Evolutionary conservation across 495 filamentous ascomycete genomes (phyloP), one percentile per base, ranked within the genome.

Genomic region (Penicillium diatomitis): DNA sequence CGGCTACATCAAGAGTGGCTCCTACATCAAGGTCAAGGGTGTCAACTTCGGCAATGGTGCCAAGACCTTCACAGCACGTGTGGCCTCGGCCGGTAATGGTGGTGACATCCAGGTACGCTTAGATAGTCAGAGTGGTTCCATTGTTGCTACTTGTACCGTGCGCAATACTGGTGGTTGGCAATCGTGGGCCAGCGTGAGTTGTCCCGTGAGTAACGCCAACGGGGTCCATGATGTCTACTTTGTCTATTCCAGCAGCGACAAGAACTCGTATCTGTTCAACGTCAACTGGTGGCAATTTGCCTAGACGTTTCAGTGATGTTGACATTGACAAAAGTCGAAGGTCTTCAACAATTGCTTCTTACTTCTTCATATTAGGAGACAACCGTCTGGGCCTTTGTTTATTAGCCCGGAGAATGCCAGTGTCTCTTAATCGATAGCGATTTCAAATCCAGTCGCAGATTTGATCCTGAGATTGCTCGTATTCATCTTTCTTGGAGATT

Each of bases 21-120:
- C 57, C 30, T 63, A 56, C 36, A 53, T 63, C 43, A 52, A 53
- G 20, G 56, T 55, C n/a, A 48, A 55, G 20, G 49, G 50, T 32
- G 56, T 62, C 11, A 43, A 46, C n/a, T 62, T 62, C 28, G 41
- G 39, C 8, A 41, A 41, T 20, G 39, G 39, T 29, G 39, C 39
- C 39, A 41, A 41, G 20, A 28, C 39, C 30, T 20, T 41, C 30
- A 29, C 27, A 41, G 27, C 30, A 28, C 39, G 39, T 28, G 39
- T 41, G 20, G 39, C 39, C 6, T 41, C 39, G 20, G 39, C 39
- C n/a, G 8, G 20, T 28, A 41, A 29, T 12, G 39, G 39, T 29
- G 39, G 39, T 29, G 30, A 20, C 27, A 41, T 41, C 12, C 20
- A 41, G 39, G 30, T 41, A 6, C 39, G 30, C 39, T 9, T 41